Evolutionary conservation across 495 filamentous ascomycete species (phyloP).

Genomic region (Podospora tetraspora): DNA sequence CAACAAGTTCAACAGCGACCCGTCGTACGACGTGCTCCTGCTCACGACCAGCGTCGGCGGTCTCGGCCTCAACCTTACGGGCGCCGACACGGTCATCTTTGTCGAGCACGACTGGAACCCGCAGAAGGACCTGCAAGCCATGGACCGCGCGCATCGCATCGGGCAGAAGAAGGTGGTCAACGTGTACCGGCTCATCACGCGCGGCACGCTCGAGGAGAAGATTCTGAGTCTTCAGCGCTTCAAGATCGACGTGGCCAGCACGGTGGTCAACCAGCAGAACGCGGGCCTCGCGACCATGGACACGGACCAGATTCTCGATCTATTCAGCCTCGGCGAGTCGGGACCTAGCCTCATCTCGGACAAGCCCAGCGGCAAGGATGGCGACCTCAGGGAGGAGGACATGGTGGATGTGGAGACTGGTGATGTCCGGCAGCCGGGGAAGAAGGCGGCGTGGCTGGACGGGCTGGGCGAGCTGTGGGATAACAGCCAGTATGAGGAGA

Average conservation of each 20-base stretch:
- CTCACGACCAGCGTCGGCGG: constrained; percentile 94
- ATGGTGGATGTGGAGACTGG: constrained; percentile 91
- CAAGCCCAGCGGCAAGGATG: constrained; percentile 51
- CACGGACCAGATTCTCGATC: constrained; percentile 93
- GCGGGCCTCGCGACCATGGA: constrained; percentile 91
- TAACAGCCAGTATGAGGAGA: constrained; percentile 91
- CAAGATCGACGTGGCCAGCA: constrained; percentile 98
- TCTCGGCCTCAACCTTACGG: constrained; percentile 89
- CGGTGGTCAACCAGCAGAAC: constrained; percentile 98
- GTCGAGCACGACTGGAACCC: constrained; percentile 99
- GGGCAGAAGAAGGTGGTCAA: constrained; percentile 99
- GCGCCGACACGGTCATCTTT: constrained; percentile 97
- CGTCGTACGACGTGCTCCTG: constrained; percentile 87
- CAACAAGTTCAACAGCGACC: constrained; percentile 97
- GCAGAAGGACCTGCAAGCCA: constrained; percentile 96
- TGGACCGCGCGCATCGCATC: constrained; percentile 97
- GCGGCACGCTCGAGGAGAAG: constrained; percentile 97
- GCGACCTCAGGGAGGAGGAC: constrained; percentile 64
- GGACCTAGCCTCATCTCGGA: constrained; percentile 56
- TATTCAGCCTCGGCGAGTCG: constrained; percentile 86
- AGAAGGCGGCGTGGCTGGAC: constrained; percentile 88
- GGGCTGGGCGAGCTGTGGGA: constrained; percentile 96
- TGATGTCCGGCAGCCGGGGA: constrained; percentile 88
- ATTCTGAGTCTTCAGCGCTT: constrained; percentile 97
- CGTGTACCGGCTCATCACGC: constrained; percentile 93